A percentile compares a stretch with the other conserved stretches of the same genome.
Conservation (phyloP, 768 basidiomycete genomes). For the Heimioporus sp. region DNA sequence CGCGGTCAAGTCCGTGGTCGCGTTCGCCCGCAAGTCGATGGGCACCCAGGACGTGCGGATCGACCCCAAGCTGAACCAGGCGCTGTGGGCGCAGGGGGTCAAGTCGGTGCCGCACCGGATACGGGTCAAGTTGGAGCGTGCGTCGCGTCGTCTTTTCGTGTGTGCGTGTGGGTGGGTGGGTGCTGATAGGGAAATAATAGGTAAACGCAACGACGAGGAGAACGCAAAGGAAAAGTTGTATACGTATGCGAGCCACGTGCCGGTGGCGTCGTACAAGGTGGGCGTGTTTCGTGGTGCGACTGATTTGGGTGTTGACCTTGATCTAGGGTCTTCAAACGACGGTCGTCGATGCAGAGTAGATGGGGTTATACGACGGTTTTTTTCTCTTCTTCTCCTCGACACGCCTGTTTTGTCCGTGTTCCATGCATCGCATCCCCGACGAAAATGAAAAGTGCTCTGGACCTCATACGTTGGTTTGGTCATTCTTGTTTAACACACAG, state of each 20-base stretch:
- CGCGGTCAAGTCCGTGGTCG: constrained; percentile 92
- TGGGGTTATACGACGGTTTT: background rate
- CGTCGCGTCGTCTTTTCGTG: constrained; percentile 29
- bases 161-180: background rate
- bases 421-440: too few species aligned
- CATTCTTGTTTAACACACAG: too few species aligned
- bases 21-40: constrained; percentile 93
- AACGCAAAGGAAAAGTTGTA: constrained; percentile 97
- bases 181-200: constrained; percentile 37
- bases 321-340: constrained; percentile 79
- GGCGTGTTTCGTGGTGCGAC: constrained; percentile 21
- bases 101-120: constrained; percentile 91
- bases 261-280: constrained; percentile 83
- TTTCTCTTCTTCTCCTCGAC: too few species aligned
- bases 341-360: constrained; percentile 77
- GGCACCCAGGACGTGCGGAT: constrained; percentile 91
- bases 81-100: constrained; percentile 90
- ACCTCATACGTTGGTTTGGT: too few species aligned
- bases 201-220: constrained; percentile 99
- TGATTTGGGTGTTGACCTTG: constrained; percentile 5
- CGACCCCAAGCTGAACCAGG: constrained; percentile 96
- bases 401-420: too few species aligned
- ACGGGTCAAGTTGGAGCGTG: constrained; percentile 92
- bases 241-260: constrained; percentile 84
- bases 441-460: too few species aligned